Percentiles rank a stretch among this genome's conserved stretches.
phyloP scores from a whole-genome alignment of 805 yeast species.

The Candida hungchunana region DNA sequence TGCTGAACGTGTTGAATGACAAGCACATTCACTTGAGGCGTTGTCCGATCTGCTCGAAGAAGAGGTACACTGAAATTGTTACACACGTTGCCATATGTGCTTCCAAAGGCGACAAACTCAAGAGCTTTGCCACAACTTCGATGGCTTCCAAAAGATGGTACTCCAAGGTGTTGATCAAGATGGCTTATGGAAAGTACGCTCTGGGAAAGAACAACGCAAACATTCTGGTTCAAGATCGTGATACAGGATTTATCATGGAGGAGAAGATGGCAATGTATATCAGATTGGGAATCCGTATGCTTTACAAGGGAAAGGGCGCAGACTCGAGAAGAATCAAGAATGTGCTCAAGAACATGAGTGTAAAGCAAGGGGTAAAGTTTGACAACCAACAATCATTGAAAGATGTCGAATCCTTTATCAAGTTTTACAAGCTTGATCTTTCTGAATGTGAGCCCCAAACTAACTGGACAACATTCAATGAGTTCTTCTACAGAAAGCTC shows the following conservation, averaged over 20 bases:
- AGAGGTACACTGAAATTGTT: conserved; percentile 66
- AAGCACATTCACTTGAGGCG: conserved; percentile 34
- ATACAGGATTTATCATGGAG: conserved; percentile 83
- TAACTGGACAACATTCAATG: conserved; percentile 69
- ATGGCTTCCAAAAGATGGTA: conserved; percentile 90
- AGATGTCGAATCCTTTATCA: conserved; percentile 72
- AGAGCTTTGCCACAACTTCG: conserved; percentile 70
- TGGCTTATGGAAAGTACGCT: conserved; percentile 84
- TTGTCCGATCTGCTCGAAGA: conserved; percentile 85
- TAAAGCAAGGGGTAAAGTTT: conserved; percentile 81
- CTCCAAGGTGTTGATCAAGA: conserved; percentile 71
- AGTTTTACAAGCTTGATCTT: conserved; percentile 76
- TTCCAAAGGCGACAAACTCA: conserved; percentile 67
- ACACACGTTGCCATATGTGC: conserved; percentile 87
- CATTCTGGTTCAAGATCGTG: conserved; percentile 87
- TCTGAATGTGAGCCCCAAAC: conserved; percentile 58
- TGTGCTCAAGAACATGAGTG: conserved; percentile 60
- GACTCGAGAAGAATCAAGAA: conserved; percentile 54
- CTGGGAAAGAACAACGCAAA: conserved; percentile 91
- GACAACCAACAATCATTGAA: conserved; percentile 63
- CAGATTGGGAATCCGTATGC: conserved; percentile 76
- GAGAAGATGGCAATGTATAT: conserved; percentile 91
- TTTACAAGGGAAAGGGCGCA: conserved; percentile 72
- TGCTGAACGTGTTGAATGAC: conserved; percentile 46
- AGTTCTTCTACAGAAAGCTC: conserved; percentile 79